phyloP scores from a whole-genome alignment of 148 eudicot species.

The Diospyros kaki region DNA sequence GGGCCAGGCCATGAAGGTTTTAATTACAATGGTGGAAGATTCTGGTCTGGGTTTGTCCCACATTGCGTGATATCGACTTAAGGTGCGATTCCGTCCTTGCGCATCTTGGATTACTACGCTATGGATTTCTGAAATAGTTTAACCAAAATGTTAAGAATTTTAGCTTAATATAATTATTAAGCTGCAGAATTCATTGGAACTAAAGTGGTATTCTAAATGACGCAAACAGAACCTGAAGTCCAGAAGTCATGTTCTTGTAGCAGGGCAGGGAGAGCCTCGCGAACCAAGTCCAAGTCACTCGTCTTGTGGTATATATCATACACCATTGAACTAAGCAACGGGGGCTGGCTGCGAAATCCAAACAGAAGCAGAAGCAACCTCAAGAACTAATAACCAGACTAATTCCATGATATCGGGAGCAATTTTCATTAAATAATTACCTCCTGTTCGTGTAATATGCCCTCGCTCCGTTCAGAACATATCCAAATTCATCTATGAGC shows the following conservation, averaged over 20 bases:
- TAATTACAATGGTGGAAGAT: conserved; percentile 64
- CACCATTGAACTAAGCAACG: conserved; percentile 87
- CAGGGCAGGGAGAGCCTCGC: conserved; percentile 63
- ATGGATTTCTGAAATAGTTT: conserved; percentile 55
- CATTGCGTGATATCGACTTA: conserved; percentile 87
- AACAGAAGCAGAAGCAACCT: background rate
- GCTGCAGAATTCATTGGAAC: too few relatives aligned
- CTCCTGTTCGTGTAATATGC: conserved; percentile 86
- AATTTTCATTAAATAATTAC: conserved; percentile 20
- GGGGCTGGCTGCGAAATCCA: conserved; percentile 66
- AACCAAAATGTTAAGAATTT: background rate
- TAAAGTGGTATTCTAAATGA: too few relatives aligned
- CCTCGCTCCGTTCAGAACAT: conserved; percentile 91
- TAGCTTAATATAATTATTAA: too few relatives aligned
- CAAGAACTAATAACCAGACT: background rate
- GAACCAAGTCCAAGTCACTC: conserved; percentile 50
- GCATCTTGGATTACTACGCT: conserved; percentile 65
- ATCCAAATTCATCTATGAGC: conserved; percentile 63
- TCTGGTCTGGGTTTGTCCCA: conserved; percentile 97
- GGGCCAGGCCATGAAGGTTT: background rate
- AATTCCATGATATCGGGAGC: background rate
- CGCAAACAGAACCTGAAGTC: conserved; percentile 54
- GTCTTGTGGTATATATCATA: conserved; percentile 59
- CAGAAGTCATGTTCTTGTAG: conserved; percentile 72
- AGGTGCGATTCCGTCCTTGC: conserved; percentile 44